phyloP scores from a whole-genome alignment of 306 rosid genomes.

The Gleditsia sinensis region DNA sequence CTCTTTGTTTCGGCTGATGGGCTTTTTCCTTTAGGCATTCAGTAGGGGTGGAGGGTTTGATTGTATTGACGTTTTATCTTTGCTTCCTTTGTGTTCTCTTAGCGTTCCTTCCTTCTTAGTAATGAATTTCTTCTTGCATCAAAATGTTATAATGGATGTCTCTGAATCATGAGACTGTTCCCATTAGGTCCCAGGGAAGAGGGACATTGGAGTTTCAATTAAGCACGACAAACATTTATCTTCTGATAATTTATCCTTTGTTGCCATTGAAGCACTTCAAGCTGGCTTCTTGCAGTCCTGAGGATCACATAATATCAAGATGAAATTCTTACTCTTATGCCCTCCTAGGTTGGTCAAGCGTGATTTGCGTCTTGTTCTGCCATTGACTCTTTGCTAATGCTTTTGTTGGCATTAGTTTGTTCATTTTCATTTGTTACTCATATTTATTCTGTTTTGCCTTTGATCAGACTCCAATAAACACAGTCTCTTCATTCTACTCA shows the following conservation, averaged over 20 bases:
- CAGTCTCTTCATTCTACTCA: background rate
- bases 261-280: background rate
- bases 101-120: background rate
- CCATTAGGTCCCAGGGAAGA: background rate
- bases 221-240: background rate
- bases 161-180: background rate
- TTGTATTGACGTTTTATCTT: background rate
- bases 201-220: background rate
- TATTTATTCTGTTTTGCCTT: background rate
- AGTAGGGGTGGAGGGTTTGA: background rate
- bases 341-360: conserved; percentile 3
- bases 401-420: background rate
- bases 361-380: conserved; percentile 8
- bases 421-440: background rate
- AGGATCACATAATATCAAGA: background rate
- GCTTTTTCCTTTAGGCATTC: background rate
- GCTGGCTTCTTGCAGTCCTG: background rate
- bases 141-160: background rate
- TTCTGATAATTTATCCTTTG: background rate
- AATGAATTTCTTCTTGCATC: background rate
- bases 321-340: background rate
- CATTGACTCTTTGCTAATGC: background rate
- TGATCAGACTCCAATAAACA: background rate
- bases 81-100: background rate
- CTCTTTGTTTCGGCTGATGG: background rate